phyloP scores from a whole-genome alignment of 371 early-diverging fungal species.

The Parasitella parasitica region DNA sequence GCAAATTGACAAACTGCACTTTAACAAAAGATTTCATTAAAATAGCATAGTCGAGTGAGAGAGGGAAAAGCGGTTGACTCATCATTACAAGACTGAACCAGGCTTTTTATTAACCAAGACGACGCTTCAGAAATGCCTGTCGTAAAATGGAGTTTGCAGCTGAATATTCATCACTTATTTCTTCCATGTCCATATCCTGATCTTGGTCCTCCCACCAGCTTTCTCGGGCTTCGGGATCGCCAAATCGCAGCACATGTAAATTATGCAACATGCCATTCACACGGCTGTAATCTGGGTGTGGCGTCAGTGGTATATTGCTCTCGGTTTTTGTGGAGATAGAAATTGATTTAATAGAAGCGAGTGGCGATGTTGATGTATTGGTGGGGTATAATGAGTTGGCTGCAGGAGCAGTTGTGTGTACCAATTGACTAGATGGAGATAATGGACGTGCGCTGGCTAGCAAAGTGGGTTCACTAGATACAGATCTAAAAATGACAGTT shows the following conservation, averaged over 20 bases:
- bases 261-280: conserved; percentile 23
- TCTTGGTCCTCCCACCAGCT: conserved; percentile 25
- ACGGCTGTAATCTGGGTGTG: conserved; percentile 8
- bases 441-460: not conserved
- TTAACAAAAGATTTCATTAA: not conserved
- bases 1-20: too few relatives aligned
- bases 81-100: not conserved
- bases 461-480: not conserved
- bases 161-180: conserved; percentile 7
- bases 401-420: not conserved
- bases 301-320: not conserved
- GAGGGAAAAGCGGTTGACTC: not conserved
- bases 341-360: not conserved
- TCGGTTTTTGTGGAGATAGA: conserved; percentile 20
- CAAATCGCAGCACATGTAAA: conserved; percentile 24
- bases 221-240: conserved; percentile 31
- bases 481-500: not conserved
- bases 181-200: conserved; percentile 18
- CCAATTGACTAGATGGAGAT: not conserved
- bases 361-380: not conserved
- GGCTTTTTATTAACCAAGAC: not conserved
- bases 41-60: not conserved
- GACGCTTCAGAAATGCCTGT: conserved; percentile 30
- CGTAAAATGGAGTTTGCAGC: conserved; percentile 12
- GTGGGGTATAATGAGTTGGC: not conserved